Evolutionary conservation across 768 basidiomycete species (phyloP).

Genomic region (Tricholoma flavovirens): DNA sequence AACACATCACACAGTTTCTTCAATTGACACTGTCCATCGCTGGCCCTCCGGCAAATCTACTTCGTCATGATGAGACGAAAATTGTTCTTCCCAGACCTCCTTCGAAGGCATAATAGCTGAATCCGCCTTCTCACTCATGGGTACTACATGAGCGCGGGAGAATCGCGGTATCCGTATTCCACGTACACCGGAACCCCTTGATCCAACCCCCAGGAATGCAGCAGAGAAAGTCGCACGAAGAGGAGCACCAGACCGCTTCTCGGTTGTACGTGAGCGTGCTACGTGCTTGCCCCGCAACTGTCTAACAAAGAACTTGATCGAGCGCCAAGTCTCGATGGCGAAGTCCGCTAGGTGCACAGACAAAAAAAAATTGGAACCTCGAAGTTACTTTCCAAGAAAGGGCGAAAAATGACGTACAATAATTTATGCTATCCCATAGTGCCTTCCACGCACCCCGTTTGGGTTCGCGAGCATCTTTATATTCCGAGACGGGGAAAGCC

Average conservation of each 20-base stretch:
- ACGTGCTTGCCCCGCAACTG: neutral
- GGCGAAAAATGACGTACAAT: constrained; percentile 10
- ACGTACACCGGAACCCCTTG: neutral
- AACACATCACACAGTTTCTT: neutral
- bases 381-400: neutral
- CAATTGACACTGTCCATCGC: neutral
- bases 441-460: constrained; percentile 56
- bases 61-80: too few relatives aligned
- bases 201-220: neutral
- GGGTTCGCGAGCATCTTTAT: constrained; percentile 34
- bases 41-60: neutral
- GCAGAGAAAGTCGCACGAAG: neutral
- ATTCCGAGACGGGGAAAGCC: constrained; percentile 72
- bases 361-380: neutral
- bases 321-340: constrained; percentile 50
- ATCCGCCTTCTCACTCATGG: neutral
- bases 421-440: constrained; percentile 51
- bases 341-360: constrained; percentile 50
- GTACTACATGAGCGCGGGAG: neutral
- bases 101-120: neutral
- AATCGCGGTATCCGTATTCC: neutral
- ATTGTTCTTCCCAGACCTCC: neutral
- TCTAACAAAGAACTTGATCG: constrained; percentile 44
- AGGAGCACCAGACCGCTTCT: neutral
- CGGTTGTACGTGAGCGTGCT: neutral